These are phyloP conservation scores for Xerocomus spinulosus DNA, from an alignment of 768 basidiomycete genomes.

Conservation along the genomic window DNA sequence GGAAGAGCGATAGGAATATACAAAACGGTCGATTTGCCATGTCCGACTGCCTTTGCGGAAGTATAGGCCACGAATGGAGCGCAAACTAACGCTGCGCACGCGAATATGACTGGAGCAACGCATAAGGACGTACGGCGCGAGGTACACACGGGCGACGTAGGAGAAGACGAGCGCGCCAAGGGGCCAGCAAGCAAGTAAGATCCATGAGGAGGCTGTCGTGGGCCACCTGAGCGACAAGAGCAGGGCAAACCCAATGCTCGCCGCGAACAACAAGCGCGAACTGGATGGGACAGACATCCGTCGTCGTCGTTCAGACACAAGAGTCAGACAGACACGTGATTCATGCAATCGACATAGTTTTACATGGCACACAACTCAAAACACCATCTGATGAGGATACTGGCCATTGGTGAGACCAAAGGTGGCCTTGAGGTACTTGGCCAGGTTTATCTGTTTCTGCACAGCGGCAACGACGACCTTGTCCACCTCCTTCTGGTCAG, in stretches of 20 bases:
- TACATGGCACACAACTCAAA: conserved; percentile 48
- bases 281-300: not conserved
- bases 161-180: conserved; percentile 50
- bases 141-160: conserved; percentile 58
- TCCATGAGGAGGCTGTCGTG: conserved; percentile 31
- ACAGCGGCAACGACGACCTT: conserved; percentile 73
- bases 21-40: conserved; percentile 66
- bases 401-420: conserved; percentile 97
- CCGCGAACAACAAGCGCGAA: conserved; percentile 10
- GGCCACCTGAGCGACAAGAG: conserved; percentile 20
- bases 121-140: conserved; percentile 60
- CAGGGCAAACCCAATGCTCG: conserved; percentile 9
- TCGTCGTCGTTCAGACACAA: not conserved
- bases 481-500: conserved; percentile 89
- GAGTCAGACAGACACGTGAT: conserved; percentile 12
- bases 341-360: conserved; percentile 19
- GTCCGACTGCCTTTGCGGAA: conserved; percentile 51
- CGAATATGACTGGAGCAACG: conserved; percentile 58
- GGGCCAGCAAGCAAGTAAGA: conserved; percentile 45
- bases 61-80: conserved; percentile 75
- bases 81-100: conserved; percentile 67
- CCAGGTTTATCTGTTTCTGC: conserved; percentile 86
- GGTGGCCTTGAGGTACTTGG: conserved; percentile 87
- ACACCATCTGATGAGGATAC: conserved; percentile 90
- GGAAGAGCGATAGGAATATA: conserved; percentile 49